These are phyloP conservation scores for Polyplosphaeria fusca DNA, from an alignment of 495 filamentous ascomycete genomes.

Conservation along the genomic window DNA sequence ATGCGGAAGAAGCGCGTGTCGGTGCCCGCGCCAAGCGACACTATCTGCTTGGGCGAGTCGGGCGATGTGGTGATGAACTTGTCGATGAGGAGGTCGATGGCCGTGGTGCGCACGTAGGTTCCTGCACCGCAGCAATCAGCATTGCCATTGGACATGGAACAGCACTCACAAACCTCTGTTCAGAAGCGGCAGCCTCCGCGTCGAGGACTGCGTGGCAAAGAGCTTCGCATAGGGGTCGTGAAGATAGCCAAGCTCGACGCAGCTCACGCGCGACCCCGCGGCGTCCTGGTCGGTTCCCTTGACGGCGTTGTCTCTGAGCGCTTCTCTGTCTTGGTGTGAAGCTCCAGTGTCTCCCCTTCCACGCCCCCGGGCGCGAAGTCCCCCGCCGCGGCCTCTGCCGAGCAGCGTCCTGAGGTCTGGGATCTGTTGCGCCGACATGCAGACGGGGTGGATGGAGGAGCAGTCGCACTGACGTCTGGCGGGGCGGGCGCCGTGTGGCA, in stretches of 20 bases:
- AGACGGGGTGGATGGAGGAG: neutral
- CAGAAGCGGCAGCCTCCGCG: conserved; percentile 77
- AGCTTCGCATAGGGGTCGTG: conserved; percentile 70
- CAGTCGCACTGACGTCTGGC: neutral
- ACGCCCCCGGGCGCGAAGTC: conserved; percentile 9
- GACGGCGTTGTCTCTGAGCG: conserved; percentile 56
- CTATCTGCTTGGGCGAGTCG: conserved; percentile 65
- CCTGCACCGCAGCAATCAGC: conserved; percentile 49
- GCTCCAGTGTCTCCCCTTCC: conserved; percentile 3
- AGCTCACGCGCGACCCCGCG: conserved; percentile 80
- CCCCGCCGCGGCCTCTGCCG: conserved; percentile 20
- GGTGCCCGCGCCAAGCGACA: conserved; percentile 90
- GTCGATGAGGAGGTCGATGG: conserved; percentile 75
- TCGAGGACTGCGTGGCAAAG: conserved; percentile 54
- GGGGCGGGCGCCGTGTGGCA: conserved; percentile 1
- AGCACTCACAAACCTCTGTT: conserved; percentile 65
- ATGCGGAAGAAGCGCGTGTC: conserved; percentile 84
- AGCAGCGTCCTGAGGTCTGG: conserved; percentile 30
- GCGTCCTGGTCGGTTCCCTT: conserved; percentile 93
- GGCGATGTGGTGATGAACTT: conserved; percentile 56
- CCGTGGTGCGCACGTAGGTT: conserved; percentile 88
- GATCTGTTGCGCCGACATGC: conserved; percentile 24
- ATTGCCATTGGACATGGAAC: neutral
- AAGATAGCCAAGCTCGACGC: conserved; percentile 82
- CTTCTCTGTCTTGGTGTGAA: conserved; percentile 8